phyloP scores from a whole-genome alignment of 768 basidiomycete genomes.

The Serendipita sp. region DNA sequence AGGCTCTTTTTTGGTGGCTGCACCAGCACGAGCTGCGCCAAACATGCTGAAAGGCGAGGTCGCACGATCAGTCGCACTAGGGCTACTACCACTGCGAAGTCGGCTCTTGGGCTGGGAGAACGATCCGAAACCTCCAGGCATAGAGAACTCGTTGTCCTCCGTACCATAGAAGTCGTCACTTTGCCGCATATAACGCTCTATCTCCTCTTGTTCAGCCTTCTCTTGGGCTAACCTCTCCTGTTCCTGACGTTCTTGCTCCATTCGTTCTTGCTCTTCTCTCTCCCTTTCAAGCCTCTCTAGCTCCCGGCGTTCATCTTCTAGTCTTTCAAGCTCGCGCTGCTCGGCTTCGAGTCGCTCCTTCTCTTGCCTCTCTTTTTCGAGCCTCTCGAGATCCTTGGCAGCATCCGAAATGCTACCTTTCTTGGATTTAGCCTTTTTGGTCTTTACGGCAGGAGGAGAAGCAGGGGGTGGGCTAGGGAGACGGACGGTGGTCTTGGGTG shows the following conservation, averaged over 20 bases:
- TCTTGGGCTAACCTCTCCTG: too few species aligned
- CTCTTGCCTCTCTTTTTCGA: too few species aligned
- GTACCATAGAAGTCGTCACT: neutral
- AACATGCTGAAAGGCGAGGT: neutral
- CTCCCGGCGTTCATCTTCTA: neutral
- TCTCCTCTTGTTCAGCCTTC: too few species aligned
- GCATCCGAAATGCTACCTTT: neutral
- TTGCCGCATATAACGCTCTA: neutral
- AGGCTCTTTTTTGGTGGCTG: neutral
- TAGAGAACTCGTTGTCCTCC: neutral
- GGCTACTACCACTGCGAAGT: neutral
- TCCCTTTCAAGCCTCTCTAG: too few species aligned
- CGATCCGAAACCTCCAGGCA: neutral
- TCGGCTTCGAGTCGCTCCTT: neutral
- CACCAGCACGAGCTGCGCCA: neutral
- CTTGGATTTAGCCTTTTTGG: constrained; percentile 3
- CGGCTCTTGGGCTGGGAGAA: neutral
- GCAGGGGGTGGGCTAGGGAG: neutral
- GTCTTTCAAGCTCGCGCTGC: neutral
- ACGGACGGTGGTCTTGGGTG: neutral
- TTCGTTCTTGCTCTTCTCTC: too few species aligned
- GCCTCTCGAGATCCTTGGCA: neutral
- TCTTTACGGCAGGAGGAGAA: neutral
- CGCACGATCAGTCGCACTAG: neutral
- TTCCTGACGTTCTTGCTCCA: too few species aligned